Base-by-base conservation (phyloP, 2,329 filamentous ascomycete genomes). In the Thelonectria discophora region DNA sequence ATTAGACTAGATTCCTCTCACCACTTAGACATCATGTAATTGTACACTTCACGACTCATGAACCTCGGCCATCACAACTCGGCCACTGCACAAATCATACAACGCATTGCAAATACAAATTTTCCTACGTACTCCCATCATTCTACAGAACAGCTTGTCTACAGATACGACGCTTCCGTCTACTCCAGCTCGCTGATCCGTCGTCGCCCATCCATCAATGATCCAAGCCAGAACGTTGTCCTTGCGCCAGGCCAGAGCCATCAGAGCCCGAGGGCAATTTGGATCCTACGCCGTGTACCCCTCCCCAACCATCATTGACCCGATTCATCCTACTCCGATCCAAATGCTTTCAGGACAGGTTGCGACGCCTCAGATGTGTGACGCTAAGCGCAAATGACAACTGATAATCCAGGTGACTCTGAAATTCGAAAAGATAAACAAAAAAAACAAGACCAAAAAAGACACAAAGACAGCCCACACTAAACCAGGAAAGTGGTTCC, bases 281-380 rank as follows among this genome's bases (percentile, higher is more conserved):
- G 69, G 65, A 69, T 71, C 66, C 62, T 65, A 63, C 63, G 59
- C 64, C 66, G 54, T 65, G 58, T 20, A 45, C 42, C 17, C 37
- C 27, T 55, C 61, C 47, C 57, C 57, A 65, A 60, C 45, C 69
- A 64, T 65, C 58, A 52, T 64, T 67, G 63, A 67, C 65, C 63
- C 65, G 49, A 67, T 53, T 62, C 65, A 65, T 72, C 65, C 59
- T 70, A 74, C 72, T 75, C 72, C 69, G 61, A 64, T 71, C 64
- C 68, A 66, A 65, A 72, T 72, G 69, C 69, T 67, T 69, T 63
- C 65, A 69, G 63, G 65, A 69, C 56, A 68, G 59, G 62, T 68
- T 62, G 60, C 54, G 65, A 65, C 66, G 63, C 68, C 69, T 68
- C 60, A 63, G 53, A 72, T 68, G 63, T 64, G 62, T 67, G 65